Conservation (phyloP, 768 basidiomycete genomes). For the Tremella mesenterica region DNA sequence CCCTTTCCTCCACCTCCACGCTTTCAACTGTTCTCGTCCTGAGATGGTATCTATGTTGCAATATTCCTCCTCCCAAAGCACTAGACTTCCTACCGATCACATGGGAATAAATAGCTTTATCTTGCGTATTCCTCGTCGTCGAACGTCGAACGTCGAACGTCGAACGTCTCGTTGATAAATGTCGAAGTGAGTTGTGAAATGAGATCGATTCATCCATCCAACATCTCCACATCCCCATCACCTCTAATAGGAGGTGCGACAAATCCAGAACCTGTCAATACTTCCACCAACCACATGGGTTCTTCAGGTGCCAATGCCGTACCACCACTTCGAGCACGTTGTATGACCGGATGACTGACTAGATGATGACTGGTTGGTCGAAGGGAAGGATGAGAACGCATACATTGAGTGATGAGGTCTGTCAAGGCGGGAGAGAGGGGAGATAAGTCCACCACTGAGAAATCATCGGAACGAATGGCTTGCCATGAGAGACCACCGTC, state of each 20-base stretch:
- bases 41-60: no score
- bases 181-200: no score
- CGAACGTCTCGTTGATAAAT: no score
- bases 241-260: not conserved
- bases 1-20: no score
- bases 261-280: constrained; percentile 24
- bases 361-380: constrained; percentile 30
- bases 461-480: constrained; percentile 79
- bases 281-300: constrained; percentile 30
- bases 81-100: no score
- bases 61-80: no score
- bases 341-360: constrained; percentile 34
- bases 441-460: constrained; percentile 52
- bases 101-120: no score
- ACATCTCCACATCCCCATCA: constrained; percentile 27
- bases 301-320: constrained; percentile 39
- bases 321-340: constrained; percentile 29
- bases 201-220: constrained; percentile 13
- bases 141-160: no score
- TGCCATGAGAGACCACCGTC: constrained; percentile 94
- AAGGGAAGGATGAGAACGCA: constrained; percentile 27
- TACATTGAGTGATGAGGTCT: constrained; percentile 40
- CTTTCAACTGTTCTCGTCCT: no score
- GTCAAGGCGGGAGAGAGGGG: constrained; percentile 38
- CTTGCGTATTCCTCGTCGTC: no score